Conservation (phyloP, 1,139 yeast genomes). For the Neolecta irregularis region DNA sequence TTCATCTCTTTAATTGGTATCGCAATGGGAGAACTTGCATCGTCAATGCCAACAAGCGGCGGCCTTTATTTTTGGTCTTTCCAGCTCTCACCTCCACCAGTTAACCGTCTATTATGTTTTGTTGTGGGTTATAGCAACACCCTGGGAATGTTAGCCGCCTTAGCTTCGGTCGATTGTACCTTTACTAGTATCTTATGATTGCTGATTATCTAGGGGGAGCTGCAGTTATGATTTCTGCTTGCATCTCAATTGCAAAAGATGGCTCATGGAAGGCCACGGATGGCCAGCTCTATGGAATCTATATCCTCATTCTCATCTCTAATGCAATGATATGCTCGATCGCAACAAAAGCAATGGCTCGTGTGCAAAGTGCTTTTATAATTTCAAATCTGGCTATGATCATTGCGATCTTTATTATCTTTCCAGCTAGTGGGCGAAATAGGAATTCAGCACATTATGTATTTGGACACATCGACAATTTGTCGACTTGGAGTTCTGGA, state of each 20-base stretch:
- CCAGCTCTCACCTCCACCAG: conserved; percentile 37
- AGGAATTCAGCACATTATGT: conserved; percentile 24
- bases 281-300: conserved; percentile 40
- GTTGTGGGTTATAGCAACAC: conserved; percentile 47
- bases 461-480: conserved; percentile 22
- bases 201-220: conserved; percentile 42
- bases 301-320: conserved; percentile 35
- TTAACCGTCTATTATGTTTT: conserved; percentile 34
- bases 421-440: too few species aligned
- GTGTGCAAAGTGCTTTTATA: conserved; percentile 36
- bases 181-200: too few species aligned
- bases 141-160: too few species aligned
- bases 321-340: conserved; percentile 35
- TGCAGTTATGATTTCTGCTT: conserved; percentile 38
- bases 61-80: conserved; percentile 44
- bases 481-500: conserved; percentile 32
- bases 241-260: conserved; percentile 34
- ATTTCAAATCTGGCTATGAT: too few species aligned
- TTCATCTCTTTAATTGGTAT: conserved; percentile 38
- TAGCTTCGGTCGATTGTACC: too few species aligned
- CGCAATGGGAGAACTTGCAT: conserved; percentile 46
- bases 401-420: too few species aligned
- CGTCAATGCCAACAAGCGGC: conserved; percentile 57
- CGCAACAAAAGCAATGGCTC: too few species aligned
- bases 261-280: conserved; percentile 35